Base-by-base conservation (phyloP, 2,329 filamentous ascomycete species). In the Fusarium floridanum region DNA sequence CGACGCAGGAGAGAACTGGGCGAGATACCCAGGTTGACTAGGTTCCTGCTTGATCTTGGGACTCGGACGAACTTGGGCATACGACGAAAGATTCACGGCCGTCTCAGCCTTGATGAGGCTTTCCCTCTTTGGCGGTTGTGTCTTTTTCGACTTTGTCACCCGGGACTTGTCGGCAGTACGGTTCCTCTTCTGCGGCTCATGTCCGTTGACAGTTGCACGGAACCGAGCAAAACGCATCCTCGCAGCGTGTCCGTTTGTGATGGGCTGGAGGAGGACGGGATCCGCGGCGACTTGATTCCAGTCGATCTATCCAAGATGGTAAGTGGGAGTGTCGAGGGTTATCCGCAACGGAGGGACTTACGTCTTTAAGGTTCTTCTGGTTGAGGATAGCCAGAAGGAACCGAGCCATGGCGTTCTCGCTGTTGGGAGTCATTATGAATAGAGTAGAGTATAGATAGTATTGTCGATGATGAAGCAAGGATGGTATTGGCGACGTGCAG, bases 291-390 rank as follows among this genome's bases (percentile, higher is more conserved):
- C 89, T 77, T 85, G 81, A 70, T 87, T 87, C 89, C 89, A 91
- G 79, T 91, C 87, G 76, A 91, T 89, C 89, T 91, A 66, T 24
- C 59, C 24, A 55, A 29, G 53, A 64, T 57, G 71, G 76, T 78
- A 65, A 74, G 67, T 67, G n/a, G n/a, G 36, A 43, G 20, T 22
- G 20, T 27, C 61, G 36, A 12, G 45, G 50, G 56, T 20, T 24
- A 34, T 59, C 65, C 16, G 39, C 39, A 27, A n/a, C 64, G 22
- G 39, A 34, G 41, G 5, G 24, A 70, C 89, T 85, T 81, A 91
- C 89, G 82, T 91, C 88, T 77, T 90, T 91, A 62, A 91, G 85
- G 67, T 85, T 88, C 81, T 90, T 90, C 82, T 91, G 89, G 80
- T 86, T 86, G 68, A 91, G 77, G 68, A 91, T 91, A 41, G 89